phyloP scores from a whole-genome alignment of 352 stramenopile species.

The Pilasporangium apinafurcum region DNA sequence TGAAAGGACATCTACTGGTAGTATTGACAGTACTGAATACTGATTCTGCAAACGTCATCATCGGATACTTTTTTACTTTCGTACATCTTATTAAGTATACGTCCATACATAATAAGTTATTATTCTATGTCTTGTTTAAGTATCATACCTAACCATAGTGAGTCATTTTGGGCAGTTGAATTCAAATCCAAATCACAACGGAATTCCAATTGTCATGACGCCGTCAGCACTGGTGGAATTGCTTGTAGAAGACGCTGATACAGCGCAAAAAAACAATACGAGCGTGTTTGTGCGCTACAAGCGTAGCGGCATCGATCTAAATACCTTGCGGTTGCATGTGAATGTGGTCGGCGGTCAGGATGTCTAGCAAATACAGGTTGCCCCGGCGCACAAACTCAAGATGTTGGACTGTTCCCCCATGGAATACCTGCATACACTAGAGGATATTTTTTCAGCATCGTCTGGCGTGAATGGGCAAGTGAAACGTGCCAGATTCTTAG shows the following conservation, averaged over 20 bases:
- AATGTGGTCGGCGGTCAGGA: conserved; percentile 17
- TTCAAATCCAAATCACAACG: too few species aligned
- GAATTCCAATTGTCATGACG: too few species aligned
- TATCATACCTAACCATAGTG: too few species aligned
- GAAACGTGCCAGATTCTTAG: conserved; percentile 16
- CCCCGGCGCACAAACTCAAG: conserved; percentile 24
- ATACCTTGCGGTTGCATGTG: conserved; percentile 10
- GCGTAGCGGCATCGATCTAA: neutral
- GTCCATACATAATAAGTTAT: too few species aligned
- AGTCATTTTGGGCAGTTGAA: conserved; percentile 5
- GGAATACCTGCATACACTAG: conserved; percentile 27
- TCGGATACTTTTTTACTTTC: too few species aligned
- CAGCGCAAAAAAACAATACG: neutral
- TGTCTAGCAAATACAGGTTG: conserved; percentile 23
- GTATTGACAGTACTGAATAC: too few species aligned
- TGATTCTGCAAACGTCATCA: too few species aligned
- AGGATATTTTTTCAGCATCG: conserved; percentile 10
- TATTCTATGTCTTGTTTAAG: too few species aligned
- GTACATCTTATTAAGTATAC: too few species aligned
- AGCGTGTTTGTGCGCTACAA: conserved; percentile 21
- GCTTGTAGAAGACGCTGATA: conserved; percentile 14
- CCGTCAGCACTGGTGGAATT: conserved; percentile 21
- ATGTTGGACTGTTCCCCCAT: conserved; percentile 30
- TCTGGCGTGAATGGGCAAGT: neutral
- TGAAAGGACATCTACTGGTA: too few species aligned